Evolutionary conservation across 352 stramenopile genomes (phyloP).

Genomic region (Phytophthora syringae): DNA sequence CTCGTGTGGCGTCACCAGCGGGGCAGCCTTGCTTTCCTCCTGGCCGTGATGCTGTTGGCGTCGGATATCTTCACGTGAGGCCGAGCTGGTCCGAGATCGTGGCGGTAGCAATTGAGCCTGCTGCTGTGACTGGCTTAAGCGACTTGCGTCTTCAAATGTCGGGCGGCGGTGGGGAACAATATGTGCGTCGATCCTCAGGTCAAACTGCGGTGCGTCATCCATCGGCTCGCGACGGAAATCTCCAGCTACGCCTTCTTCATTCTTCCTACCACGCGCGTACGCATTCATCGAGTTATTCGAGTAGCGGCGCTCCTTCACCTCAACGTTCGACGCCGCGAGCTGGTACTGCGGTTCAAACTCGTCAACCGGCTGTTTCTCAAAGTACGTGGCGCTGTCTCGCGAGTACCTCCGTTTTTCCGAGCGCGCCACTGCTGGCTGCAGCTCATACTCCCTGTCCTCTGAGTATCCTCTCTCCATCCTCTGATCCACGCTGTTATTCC

Average conservation of each 20-base stretch:
- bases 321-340: slow-evolving; percentile 10
- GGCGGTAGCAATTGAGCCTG: slow-evolving; percentile 1
- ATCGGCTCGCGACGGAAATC: slow-evolving; percentile 37
- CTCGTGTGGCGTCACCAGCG: slow-evolving; percentile 1
- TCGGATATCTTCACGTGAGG: slow-evolving; percentile 17
- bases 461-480: slow-evolving; percentile 22
- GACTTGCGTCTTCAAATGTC: slow-evolving; percentile 6
- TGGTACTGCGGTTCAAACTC: slow-evolving; percentile 24
- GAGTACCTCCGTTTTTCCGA: slow-evolving; percentile 30
- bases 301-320: slow-evolving; percentile 30
- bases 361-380: slow-evolving; percentile 30
- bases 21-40: slow-evolving; percentile 18
- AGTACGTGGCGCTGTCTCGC: slow-evolving; percentile 24
- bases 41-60: slow-evolving; percentile 15
- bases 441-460: slow-evolving; percentile 30
- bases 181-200: slow-evolving; percentile 35
- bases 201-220: slow-evolving; percentile 29
- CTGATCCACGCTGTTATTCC: slow-evolving; percentile 42
- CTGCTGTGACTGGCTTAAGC: slow-evolving; percentile 13
- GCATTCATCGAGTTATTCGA: slow-evolving; percentile 32
- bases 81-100: slow-evolving; percentile 24
- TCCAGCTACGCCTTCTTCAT: slow-evolving; percentile 30
- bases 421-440: slow-evolving; percentile 12
- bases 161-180: slow-evolving; percentile 24
- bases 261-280: slow-evolving; percentile 13